phyloP scores from a whole-genome alignment of 2,329 filamentous ascomycete species.

The Colletotrichum sp. region DNA sequence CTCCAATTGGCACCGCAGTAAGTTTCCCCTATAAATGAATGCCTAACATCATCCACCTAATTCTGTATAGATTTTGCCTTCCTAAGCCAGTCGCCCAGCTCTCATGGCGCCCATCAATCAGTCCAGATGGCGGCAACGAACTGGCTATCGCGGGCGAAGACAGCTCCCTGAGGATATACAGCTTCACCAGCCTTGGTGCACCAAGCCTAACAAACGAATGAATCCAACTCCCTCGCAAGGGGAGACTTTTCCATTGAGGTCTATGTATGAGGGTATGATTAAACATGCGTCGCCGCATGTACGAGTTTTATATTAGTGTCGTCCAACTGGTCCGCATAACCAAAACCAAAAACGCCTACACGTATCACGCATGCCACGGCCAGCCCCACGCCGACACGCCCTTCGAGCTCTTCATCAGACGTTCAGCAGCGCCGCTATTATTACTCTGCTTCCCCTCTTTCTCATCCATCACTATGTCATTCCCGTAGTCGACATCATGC shows the following conservation, averaged over 20 bases:
- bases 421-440: constrained; percentile 6
- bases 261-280: constrained; percentile 23
- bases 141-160: constrained; percentile 66
- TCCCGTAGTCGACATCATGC: not conserved
- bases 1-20: constrained; percentile 42
- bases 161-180: constrained; percentile 64
- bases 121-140: constrained; percentile 25
- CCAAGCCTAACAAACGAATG: not conserved
- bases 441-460: not conserved
- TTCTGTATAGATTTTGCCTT: constrained; percentile 52
- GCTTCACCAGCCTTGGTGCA: constrained; percentile 30
- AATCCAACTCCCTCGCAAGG: not conserved
- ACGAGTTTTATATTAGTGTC: not conserved
- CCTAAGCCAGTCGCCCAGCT: constrained; percentile 72
- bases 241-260: not conserved
- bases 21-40: constrained; percentile 25
- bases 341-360: constrained; percentile 1
- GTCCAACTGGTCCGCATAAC: constrained; percentile 8
- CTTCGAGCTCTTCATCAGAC: constrained; percentile 21
- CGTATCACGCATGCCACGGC: not conserved
- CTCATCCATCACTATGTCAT: constrained; percentile 1
- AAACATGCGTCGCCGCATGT: constrained; percentile 9
- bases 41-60: constrained; percentile 17
- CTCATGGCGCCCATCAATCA: constrained; percentile 65
- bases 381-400: not conserved